Percentiles rank a stretch among this genome's conserved stretches.
These are phyloP conservation scores for Typha latifolia DNA, from an alignment of 176 grass and related monocot genomes.

Conservation along the genomic window DNA sequence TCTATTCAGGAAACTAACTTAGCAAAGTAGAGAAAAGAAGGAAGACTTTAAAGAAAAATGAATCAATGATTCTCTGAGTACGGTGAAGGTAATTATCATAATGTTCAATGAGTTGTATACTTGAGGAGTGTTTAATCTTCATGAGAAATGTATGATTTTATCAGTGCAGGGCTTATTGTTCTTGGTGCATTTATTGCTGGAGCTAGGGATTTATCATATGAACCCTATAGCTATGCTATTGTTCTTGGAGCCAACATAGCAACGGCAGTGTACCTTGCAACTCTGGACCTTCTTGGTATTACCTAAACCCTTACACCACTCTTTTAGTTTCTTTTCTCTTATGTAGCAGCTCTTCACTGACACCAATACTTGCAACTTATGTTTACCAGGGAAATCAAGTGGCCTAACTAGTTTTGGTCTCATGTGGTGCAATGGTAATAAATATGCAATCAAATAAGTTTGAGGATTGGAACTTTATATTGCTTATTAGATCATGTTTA, in stretches of 20 bases:
- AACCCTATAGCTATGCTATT: neutral
- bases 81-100: too few relatives aligned
- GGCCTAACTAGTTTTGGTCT: slow-evolving; percentile 1
- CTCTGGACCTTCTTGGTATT: neutral
- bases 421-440: slow-evolving; percentile 4
- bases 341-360: neutral
- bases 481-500: neutral
- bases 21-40: too few relatives aligned
- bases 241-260: neutral
- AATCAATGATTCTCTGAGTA: too few relatives aligned
- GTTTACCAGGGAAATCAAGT: neutral
- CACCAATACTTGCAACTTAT: neutral
- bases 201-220: neutral
- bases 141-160: neutral
- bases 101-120: too few relatives aligned
- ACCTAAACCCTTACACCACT: neutral
- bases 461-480: neutral
- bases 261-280: neutral
- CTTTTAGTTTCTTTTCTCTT: neutral
- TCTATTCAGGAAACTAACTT: too few relatives aligned
- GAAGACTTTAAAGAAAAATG: too few relatives aligned
- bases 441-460: neutral
- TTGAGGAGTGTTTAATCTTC: neutral
- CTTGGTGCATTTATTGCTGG: slow-evolving; percentile 2
- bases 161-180: neutral